Base-by-base conservation (phyloP, 2,329 filamentous ascomycete genomes). In the Pseudodiploospora longispora region DNA sequence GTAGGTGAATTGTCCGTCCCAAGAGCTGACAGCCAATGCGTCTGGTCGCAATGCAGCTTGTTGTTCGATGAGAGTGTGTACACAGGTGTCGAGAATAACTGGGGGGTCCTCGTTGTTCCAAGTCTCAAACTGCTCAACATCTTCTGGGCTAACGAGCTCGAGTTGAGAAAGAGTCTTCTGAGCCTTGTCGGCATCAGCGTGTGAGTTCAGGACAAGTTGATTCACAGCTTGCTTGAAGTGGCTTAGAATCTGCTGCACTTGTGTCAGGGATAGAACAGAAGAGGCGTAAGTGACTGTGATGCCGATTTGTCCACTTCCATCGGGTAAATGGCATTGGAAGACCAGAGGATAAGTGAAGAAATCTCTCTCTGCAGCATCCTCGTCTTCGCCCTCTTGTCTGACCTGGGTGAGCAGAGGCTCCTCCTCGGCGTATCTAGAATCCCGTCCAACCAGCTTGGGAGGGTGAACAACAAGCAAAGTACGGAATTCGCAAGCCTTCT, bases 161-260 rank as follows among this genome's bases (percentile, higher is more conserved):
- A 40, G 28, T 6, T 40, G 19, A 19, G 19, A 19, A 2, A 19
- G 19, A 19, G 19, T 19, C 19, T 19, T 19, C 3, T 19, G 19
- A 19, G 19, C 19, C 19, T 19, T 19, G 19, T 19, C 19, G 19
- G 19, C 19, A 19, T 19, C 19, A 19, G 19, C 19, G 19, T 19
- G 19, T 19, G 12, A 10, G 12, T 37, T 27, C 10, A 12, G 8
- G 12, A 37, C 9, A 27, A 39, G 36, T 6, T 36, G 36, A 6
- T 4, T 12, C 6, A 44, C 42, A 2, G 41, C 41, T 29, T 40
- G 37, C 30, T 44, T 40, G 27, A 44, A 44, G 36, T 44, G 42
- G 4, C 37, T 31, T 33, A 44, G 42, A 10, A 44, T 44, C 27
- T 30, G 42, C 42, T 44, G 31, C 2, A 40, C 31, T 10, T 44